Base-by-base conservation (phyloP, 305 asterid species). In the Fraxinus ornus region DNA sequence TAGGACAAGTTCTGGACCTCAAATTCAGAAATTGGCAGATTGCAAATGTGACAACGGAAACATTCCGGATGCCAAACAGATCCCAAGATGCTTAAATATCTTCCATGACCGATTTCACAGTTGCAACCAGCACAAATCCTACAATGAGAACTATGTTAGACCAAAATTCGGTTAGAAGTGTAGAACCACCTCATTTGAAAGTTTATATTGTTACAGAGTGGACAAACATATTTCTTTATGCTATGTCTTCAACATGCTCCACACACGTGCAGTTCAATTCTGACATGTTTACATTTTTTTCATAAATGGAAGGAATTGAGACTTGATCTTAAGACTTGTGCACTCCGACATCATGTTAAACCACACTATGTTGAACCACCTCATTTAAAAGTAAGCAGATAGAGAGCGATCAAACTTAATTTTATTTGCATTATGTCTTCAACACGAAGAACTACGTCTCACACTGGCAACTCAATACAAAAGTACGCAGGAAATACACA, bases 41-140 rank as follows among this genome's bases (percentile, higher is more conserved):
- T 85, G 89, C 99, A 97, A 79, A 89, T 90, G 79, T 88, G 90
- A 83, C 99, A 97, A 68, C 92, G 83, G 66, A 95, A 97, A 82
- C 99, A 97, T 82, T 92, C 98, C 15, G 99, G 98, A 91, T 97
- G 99, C 99, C 99, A 97, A 80, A 91, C 89, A 82, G 91, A 90
- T 73, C 95, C 98, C 98, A 97, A 91, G 94, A 94, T 89, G 84
- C 95, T 93, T 86, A 94, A 89, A 83, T 86, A 94, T 86, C 97
- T 88, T 55, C 97, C 98, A 39, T 88, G 96, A 5, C 97, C 98
- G 79, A 97, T 90, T 84, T 94, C 99, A 72, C 92, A 82, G 77
- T 90, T 88, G 89, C 99, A 95, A 81, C 98, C 98, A 78, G 95
- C 97, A 91, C 99, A 95, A 10, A 88, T 87, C 93, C 99, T 97